Evolutionary conservation across 169 alveolate species (phyloP), one percentile per base, ranked within the genome.

Genomic region (Theileria orientalis): DNA sequence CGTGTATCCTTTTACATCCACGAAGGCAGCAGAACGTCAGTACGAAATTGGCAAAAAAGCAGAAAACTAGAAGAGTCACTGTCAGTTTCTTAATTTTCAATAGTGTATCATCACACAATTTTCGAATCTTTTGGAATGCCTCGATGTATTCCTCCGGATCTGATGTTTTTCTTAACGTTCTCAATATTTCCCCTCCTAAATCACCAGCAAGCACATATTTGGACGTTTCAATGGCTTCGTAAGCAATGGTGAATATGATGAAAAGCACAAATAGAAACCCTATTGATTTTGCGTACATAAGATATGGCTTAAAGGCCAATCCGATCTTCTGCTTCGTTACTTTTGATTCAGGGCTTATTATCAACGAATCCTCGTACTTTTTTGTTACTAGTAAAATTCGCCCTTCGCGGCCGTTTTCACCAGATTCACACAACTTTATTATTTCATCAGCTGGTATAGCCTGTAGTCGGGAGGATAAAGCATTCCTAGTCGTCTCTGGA

Each of bases 1-100:
- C 63, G 37, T 76, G 85, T 0, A 76, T 67, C 27, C 72, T 66
- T 41, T 40, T 56, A 16, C 76, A 66, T 0, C 76, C 77, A 19
- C 52, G 62, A 25, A 76, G 59, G 63, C 74, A 63, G 9, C 41
- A 16, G 27, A n/a, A 42, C 11, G 73, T 11, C 60, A 63, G n/a
- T n/a, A 47, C 21, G 16, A 21, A 21, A 27, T 47, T 47, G 23
- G 60, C 73, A 63, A 52, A 27, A 40, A 63, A 25, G 11, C 73
- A 29, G 27, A 42, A 51, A 19, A 63, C 3, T 42, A 63, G 25
- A 44, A 44, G 16, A 2, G 69, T 3, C 19, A 63, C 44, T 2
- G 57, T 2, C n/a, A 63, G 40, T 29, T n/a, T 63, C 25, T 29
- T 42, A 33, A 63, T 33, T 33, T 33, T 29, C 6, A 16, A 19